Evolutionary conservation across 768 basidiomycete species (phyloP), one percentile per base, ranked within the genome.

Genomic region (Suillus tomentosus): DNA sequence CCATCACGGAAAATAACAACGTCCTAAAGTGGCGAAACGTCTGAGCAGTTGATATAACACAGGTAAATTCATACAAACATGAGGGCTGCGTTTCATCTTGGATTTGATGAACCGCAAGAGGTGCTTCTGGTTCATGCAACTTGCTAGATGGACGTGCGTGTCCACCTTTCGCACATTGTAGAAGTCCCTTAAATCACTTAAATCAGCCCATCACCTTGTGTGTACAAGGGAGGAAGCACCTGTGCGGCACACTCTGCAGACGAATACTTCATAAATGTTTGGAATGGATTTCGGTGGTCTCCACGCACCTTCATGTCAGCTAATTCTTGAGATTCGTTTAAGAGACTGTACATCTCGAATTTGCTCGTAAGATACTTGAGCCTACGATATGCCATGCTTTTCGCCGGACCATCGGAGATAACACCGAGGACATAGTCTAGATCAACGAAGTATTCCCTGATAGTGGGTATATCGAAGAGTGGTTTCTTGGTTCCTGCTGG

Each of bases 71-170:
- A 54, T 37, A 71, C 84, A 50, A 63, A 93, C 94, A 56, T 95
- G 72, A 2, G 95, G 90, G 68, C 82, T 87, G 27, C 87, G 87
- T 78, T 95, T 95, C 94, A 97, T 96, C 74, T 96, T 96, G n/a
- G 90, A 88, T 76, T 99, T 99, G 81, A 99, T 98, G 79, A 99
- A 99, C 10, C 97, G 94, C 14, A 99, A 80, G 22, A 99, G 79
- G 79, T 99, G 97, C 76, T 99, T 99, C 77, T 99, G 97, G 74
- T 99, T 99, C 96, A 99, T 98, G 78, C 94, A 93, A 65, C 96
- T 97, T 4, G 96, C 96, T 74, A 99, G 94, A 71, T 99, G 97
- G 36, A 99, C 94, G 76, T 99, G 97, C 9, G 97, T 99, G 73
- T 99, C 97, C 65, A 99, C 97, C 75, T 99, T 99, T 31, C 97